Evolutionary conservation across 2,329 filamentous ascomycete genomes (phyloP), one percentile per base, ranked within the genome.

Genomic region (Incumbomyces delicatus): DNA sequence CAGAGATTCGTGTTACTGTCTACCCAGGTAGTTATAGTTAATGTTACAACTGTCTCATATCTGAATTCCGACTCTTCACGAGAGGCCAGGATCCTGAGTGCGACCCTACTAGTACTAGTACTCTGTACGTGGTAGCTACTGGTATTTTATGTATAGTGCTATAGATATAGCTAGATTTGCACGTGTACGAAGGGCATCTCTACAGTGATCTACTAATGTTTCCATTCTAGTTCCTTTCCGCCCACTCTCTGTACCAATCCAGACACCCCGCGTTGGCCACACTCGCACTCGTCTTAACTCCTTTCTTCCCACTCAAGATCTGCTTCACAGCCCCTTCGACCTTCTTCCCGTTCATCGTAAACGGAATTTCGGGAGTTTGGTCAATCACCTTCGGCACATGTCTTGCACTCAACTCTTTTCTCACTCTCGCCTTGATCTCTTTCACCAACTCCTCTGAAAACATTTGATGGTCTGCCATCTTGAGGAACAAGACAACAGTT

Each of bases 251-350:
- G 66, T 95, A 96, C 85, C 87, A 96, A 34, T 87, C 83, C 55
- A 98, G 66, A 54, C 89, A 88, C 55, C 83, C 85, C 1, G 85
- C 82, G 63, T 96, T 96, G 3, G 87, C 87, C n/a, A 96, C 89
- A 59, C 87, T 94, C 0, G 89, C 88, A 41, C 87, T 88, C 0
- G 87, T 92, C 71, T 88, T 89, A 54, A 95, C 80, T 27, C 22
- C 22, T 44, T 86, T 78, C 65, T 89, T 70, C 0, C 89, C 90
- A 22, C 87, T 94, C 1, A 98, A 69, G 37, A 96, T 95, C 66
- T 95, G 89, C 72, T 96, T 96, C 5, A 96, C 90, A 0, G 87
- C 87, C 40, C 94, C 88, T 64, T 98, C 90, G 50, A 98, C 87
- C 80, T 96, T 98, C 72, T 98, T 98, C 44, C 90, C 90, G 60